Evolutionary conservation across 176 grass and related monocot species (phyloP).

Genomic region (Musa acuminata): DNA sequence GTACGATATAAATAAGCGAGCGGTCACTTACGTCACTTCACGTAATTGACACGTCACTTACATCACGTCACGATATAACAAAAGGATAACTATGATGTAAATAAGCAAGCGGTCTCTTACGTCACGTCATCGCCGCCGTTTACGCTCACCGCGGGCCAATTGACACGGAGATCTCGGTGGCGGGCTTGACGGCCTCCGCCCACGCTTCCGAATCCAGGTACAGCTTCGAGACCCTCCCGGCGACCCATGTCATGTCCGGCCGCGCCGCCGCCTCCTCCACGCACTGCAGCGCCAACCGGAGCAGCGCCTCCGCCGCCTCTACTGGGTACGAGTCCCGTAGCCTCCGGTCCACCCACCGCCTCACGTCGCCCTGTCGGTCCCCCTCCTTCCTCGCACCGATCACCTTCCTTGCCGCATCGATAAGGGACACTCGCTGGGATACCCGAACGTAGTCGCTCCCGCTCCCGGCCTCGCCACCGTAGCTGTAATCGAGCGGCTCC

Average conservation of each 20-base stretch:
- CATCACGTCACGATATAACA: too few relatives aligned
- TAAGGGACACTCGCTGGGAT: conserved; percentile 49
- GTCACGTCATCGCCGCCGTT: too few relatives aligned
- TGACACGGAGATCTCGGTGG: conserved; percentile 68
- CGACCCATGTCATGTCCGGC: conserved; percentile 64
- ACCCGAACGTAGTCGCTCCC: conserved; percentile 17
- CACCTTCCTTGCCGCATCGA: conserved; percentile 46
- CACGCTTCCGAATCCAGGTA: conserved; percentile 58
- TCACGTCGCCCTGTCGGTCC: conserved; percentile 37
- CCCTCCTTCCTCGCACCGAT: not conserved
- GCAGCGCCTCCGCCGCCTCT: conserved; percentile 38
- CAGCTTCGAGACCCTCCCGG: conserved; percentile 66
- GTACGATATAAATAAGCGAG: too few relatives aligned
- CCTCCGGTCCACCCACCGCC: conserved; percentile 70
- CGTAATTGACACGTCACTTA: too few relatives aligned
- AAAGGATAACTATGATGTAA: too few relatives aligned
- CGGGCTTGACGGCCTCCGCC: conserved; percentile 29
- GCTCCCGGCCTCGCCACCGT: conserved; percentile 15
- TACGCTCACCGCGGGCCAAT: conserved; percentile 42
- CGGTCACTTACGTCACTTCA: too few relatives aligned
- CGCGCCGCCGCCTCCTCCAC: conserved; percentile 35
- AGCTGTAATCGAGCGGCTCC: conserved; percentile 44
- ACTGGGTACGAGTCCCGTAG: conserved; percentile 66
- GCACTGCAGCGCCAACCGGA: conserved; percentile 53
- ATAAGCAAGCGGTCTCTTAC: too few relatives aligned